Evolutionary conservation across 192 early-diverging fungal genomes (phyloP), one percentile per base, ranked within the genome.

Genomic region (Umbelopsis ramanniana): DNA sequence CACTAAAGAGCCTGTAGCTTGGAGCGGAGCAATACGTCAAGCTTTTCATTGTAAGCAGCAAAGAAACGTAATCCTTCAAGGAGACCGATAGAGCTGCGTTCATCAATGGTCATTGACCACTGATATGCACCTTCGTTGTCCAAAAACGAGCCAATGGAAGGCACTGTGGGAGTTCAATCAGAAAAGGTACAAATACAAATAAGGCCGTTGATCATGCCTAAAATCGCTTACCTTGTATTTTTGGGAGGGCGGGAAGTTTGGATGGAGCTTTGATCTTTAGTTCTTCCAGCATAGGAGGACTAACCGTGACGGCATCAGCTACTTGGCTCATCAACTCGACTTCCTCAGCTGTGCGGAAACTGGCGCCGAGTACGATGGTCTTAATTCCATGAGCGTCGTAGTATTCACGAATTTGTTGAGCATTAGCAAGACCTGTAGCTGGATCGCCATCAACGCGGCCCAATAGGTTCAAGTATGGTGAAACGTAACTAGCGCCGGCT

Each of bases 371-470:
- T 7, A 68, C 46, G 4, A 29, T 68, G 21, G 67, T 68, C 11
- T 68, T 68, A 68, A 48, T 68, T 19, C 67, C 67, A 23, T 46
- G 67, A 46, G n/a, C 67, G 24, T 46, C 67, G 46, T 68, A 68
- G 21, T 68, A 68, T 15, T 19, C 43, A 21, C 46, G 67, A 4
- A 68, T 68, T 68, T 68, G 67, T 14, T 68, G 67, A 4, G 46
- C 40, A 24, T 48, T 48, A 15, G 67, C 67, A 6, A 68, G 40
- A 6, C 67, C 46, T 1, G 67, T 46, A 14, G 67, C 40, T 23
- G 40, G 67, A 29, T 68, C 40, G 46, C 46, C 45, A 37, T 46
- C 67, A 9, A 43, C 67, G 46, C 67, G 67, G 45, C 67, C 67
- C 2, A 68, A 12, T 38, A 63, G n/a, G 45, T 68, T 68, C 46